phyloP scores from a whole-genome alignment of 768 basidiomycete species.

The Tulasnella sp. region DNA sequence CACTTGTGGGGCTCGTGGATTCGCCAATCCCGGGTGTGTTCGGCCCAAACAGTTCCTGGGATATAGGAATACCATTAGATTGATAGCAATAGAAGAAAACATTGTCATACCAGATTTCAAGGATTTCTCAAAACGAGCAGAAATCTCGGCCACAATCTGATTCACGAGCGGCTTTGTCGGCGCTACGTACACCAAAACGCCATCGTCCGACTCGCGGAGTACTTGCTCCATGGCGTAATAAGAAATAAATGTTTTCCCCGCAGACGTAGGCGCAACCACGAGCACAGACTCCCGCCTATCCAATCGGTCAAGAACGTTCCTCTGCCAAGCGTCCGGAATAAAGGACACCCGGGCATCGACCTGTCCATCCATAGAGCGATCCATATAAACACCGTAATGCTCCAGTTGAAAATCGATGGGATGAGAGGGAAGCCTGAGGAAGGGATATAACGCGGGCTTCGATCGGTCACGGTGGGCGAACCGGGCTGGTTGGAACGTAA shows the following conservation, averaged over 20 bases:
- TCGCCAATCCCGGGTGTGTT: constrained; percentile 58
- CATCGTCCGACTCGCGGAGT: constrained; percentile 54
- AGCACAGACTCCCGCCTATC: constrained; percentile 53
- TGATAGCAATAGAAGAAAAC: background rate
- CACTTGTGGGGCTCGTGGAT: constrained; percentile 56
- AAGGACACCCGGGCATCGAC: constrained; percentile 53
- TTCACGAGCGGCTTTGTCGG: constrained; percentile 67
- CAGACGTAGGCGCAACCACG: constrained; percentile 40
- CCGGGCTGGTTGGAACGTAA: background rate
- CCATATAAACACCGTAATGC: constrained; percentile 65
- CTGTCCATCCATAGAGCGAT: constrained; percentile 58
- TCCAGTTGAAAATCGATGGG: constrained; percentile 60
- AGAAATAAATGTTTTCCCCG: constrained; percentile 64
- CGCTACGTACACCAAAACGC: constrained; percentile 62
- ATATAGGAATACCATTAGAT: background rate
- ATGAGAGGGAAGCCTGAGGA: constrained; percentile 50
- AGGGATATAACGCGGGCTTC: constrained; percentile 37
- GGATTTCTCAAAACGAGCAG: constrained; percentile 57
- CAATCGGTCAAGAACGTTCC: constrained; percentile 54
- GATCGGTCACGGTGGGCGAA: constrained; percentile 30
- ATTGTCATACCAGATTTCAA: constrained; percentile 35
- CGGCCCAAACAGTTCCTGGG: constrained; percentile 53
- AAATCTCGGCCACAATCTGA: constrained; percentile 54
- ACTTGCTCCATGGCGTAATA: constrained; percentile 71
- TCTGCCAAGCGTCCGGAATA: constrained; percentile 64